These are phyloP conservation scores for Kazachstania martiniae DNA, from an alignment of 805 yeast genomes.

Conservation along the genomic window DNA sequence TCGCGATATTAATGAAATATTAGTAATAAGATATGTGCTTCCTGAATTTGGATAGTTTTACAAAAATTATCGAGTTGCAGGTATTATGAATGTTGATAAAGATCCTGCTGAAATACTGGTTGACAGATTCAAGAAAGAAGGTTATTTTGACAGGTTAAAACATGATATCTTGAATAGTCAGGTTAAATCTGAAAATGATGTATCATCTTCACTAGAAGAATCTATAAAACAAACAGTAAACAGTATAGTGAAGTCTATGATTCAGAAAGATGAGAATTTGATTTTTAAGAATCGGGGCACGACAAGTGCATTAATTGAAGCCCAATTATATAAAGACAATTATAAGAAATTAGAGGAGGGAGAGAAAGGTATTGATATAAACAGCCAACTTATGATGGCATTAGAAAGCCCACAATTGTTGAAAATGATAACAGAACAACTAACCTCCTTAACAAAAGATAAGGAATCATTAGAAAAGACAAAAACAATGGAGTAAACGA, in stretches of 20 bases:
- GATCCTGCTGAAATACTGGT: constrained; percentile 11
- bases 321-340: constrained; percentile 21
- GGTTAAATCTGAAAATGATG: constrained; percentile 2
- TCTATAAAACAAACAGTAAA: constrained; percentile 13
- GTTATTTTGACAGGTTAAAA: constrained; percentile 25
- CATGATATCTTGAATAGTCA: constrained; percentile 14
- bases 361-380: constrained; percentile 12
- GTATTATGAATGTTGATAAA: not conserved
- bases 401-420: too few relatives aligned
- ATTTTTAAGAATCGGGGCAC: constrained; percentile 27
- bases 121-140: constrained; percentile 24
- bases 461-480: too few relatives aligned
- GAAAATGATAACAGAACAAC: too few relatives aligned
- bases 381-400: too few relatives aligned
- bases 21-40: too few relatives aligned
- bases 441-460: too few relatives aligned
- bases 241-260: constrained; percentile 18
- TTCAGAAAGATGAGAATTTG: constrained; percentile 21
- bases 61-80: too few relatives aligned
- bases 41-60: too few relatives aligned
- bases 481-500: too few relatives aligned
- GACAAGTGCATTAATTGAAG: constrained; percentile 26
- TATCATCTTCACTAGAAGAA: constrained; percentile 4
- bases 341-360: constrained; percentile 14
- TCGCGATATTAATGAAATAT: too few relatives aligned